phyloP scores from a whole-genome alignment of 2,329 filamentous ascomycete species.

The Xenoacremonium recifei region DNA sequence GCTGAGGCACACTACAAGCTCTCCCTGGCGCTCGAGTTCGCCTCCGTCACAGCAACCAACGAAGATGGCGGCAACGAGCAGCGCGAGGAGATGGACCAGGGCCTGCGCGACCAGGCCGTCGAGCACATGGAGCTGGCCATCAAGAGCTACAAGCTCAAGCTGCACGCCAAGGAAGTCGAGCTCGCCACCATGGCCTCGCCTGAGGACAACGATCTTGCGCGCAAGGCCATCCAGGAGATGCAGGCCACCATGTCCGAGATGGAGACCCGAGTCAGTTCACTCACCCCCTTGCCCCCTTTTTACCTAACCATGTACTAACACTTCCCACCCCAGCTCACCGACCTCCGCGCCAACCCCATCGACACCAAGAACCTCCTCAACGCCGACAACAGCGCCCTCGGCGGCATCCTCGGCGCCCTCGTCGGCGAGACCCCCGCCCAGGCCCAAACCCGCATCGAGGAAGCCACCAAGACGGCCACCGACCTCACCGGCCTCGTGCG shows the following conservation, averaged over 20 bases:
- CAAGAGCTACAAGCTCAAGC: constrained; percentile 67
- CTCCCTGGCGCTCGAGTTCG: constrained; percentile 91
- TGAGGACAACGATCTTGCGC: constrained; percentile 64
- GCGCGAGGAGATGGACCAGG: constrained; percentile 61
- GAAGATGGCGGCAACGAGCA: constrained; percentile 44
- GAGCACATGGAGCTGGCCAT: constrained; percentile 73
- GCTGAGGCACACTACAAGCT: constrained; percentile 97
- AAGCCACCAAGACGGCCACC: constrained; percentile 71
- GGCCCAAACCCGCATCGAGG: constrained; percentile 63
- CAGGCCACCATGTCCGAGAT: constrained; percentile 78
- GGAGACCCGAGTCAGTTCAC: constrained; percentile 63
- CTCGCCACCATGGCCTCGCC: constrained; percentile 61
- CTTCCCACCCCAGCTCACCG: constrained; percentile 56
- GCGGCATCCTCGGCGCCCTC: constrained; percentile 62
- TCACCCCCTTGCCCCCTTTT: not conserved
- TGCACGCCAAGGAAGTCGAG: constrained; percentile 67
- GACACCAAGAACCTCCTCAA: constrained; percentile 40
- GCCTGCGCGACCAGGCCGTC: constrained; percentile 68
- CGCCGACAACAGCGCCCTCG: constrained; percentile 42
- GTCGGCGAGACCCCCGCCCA: constrained; percentile 61
- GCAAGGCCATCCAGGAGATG: constrained; percentile 66
- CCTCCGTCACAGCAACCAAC: constrained; percentile 67
- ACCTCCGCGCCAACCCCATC: constrained; percentile 61
- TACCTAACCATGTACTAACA: constrained; percentile 8
- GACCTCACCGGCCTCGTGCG: constrained; percentile 74